Evolutionary conservation across 345 rosid genomes (phyloP).

Genomic region (Ceriops decandra): DNA sequence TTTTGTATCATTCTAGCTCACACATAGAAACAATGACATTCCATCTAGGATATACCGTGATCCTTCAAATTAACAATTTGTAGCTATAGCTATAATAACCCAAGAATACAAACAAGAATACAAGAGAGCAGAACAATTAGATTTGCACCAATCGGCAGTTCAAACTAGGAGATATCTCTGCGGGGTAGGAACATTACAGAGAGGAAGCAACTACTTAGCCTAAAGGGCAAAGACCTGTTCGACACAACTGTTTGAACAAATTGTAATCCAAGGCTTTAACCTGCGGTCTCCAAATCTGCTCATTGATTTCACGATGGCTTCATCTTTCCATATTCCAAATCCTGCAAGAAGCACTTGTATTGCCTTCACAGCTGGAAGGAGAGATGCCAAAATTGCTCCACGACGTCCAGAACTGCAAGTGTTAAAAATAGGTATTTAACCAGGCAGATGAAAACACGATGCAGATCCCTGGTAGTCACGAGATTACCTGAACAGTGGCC

Average conservation of each 20-base stretch:
- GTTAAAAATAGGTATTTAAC: constrained; percentile 19
- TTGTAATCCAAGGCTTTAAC: constrained; percentile 28
- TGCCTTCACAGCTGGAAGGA: constrained; percentile 62
- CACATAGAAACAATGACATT: background rate
- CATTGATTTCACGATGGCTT: constrained; percentile 90
- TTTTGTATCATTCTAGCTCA: background rate
- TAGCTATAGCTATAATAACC: background rate
- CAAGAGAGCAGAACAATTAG: background rate
- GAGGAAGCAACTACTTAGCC: background rate
- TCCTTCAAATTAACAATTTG: background rate
- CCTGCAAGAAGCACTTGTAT: constrained; percentile 76
- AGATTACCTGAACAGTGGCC: constrained; percentile 74
- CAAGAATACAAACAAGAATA: background rate
- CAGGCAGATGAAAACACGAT: constrained; percentile 11
- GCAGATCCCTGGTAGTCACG: constrained; percentile 10
- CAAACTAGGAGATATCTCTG: background rate
- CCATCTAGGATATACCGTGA: background rate
- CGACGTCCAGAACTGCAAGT: constrained; percentile 61
- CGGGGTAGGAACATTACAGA: background rate
- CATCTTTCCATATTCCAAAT: constrained; percentile 68
- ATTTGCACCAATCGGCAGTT: background rate
- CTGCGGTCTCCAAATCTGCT: constrained; percentile 90
- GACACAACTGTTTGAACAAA: background rate
- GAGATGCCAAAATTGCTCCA: constrained; percentile 78
- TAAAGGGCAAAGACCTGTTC: background rate